phyloP scores from a whole-genome alignment of 805 yeast species.

The Ogataea polymorpha region DNA sequence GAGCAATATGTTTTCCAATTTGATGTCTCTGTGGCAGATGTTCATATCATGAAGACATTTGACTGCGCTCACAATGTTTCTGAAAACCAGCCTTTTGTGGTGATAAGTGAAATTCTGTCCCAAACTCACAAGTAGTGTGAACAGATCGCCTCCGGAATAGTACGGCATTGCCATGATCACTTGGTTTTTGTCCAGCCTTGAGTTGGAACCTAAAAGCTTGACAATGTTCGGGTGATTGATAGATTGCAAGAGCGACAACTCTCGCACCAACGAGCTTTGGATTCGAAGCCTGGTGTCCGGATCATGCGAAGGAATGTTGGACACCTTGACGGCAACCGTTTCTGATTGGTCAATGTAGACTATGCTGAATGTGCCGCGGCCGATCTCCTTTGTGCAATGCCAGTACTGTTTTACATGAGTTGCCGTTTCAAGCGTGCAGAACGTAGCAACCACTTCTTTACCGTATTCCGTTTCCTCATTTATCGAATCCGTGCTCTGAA shows the following conservation, averaged over 20 bases:
- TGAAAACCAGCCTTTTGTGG: conserved; percentile 58
- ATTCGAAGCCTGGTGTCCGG: conserved; percentile 45
- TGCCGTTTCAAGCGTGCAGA: conserved; percentile 11
- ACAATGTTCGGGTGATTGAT: conserved; percentile 71
- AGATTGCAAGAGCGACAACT: conserved; percentile 58
- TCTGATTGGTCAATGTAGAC: conserved; percentile 47
- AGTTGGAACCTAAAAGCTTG: conserved; percentile 50
- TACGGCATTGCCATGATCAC: conserved; percentile 63
- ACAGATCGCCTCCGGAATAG: conserved; percentile 83
- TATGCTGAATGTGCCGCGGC: conserved; percentile 66
- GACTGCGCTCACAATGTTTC: conserved; percentile 69
- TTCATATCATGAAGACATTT: conserved; percentile 62
- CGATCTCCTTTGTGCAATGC: conserved; percentile 44
- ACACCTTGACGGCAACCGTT: conserved; percentile 69
- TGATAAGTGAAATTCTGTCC: conserved; percentile 43
- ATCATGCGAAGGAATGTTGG: conserved; percentile 37
- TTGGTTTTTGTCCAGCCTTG: conserved; percentile 27
- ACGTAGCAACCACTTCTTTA: conserved; percentile 6
- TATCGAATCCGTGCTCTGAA: conserved; percentile 8
- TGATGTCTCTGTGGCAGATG: conserved; percentile 88
- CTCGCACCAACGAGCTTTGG: conserved; percentile 67
- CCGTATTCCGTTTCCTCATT: conserved; percentile 12
- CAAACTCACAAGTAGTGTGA: conserved; percentile 52
- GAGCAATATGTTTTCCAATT: conserved; percentile 76
- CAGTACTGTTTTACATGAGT: conserved; percentile 28